Conservation (phyloP, 345 rosid genomes). For the Chamaenerion angustifolium region DNA sequence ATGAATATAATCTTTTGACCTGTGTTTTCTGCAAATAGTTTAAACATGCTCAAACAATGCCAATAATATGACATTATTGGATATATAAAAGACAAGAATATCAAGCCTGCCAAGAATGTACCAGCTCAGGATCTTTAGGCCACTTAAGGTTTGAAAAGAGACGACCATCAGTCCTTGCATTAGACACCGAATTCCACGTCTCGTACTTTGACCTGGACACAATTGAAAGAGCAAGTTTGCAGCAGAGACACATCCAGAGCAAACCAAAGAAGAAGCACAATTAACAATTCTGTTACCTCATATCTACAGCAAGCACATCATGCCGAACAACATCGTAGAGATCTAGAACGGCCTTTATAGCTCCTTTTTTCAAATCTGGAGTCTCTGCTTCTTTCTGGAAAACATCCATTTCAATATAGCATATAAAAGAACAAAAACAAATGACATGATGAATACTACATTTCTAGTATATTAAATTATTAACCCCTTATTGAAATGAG, state of each 20-base stretch:
- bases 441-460: background rate
- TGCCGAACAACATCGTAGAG: constrained; percentile 81
- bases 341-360: constrained; percentile 87
- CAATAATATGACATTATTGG: constrained; percentile 1
- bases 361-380: constrained; percentile 61
- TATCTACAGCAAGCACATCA: constrained; percentile 59
- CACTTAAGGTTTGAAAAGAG: constrained; percentile 76
- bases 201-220: constrained; percentile 59
- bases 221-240: constrained; percentile 3
- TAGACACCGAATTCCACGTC: constrained; percentile 55
- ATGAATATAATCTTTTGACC: constrained; percentile 68
- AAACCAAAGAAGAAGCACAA: background rate
- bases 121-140: constrained; percentile 86
- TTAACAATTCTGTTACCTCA: constrained; percentile 37
- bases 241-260: background rate
- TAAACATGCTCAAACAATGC: constrained; percentile 9
- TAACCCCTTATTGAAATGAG: too few relatives aligned
- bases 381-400: constrained; percentile 59
- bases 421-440: background rate
- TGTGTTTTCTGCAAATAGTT: constrained; percentile 45
- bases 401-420: background rate
- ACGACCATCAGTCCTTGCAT: constrained; percentile 85
- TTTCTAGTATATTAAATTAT: too few relatives aligned
- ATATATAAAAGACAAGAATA: background rate
- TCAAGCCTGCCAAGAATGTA: constrained; percentile 16